Conservation (phyloP, 1,284 basidiomycete species). For the Ceratobasidium theobromae region DNA sequence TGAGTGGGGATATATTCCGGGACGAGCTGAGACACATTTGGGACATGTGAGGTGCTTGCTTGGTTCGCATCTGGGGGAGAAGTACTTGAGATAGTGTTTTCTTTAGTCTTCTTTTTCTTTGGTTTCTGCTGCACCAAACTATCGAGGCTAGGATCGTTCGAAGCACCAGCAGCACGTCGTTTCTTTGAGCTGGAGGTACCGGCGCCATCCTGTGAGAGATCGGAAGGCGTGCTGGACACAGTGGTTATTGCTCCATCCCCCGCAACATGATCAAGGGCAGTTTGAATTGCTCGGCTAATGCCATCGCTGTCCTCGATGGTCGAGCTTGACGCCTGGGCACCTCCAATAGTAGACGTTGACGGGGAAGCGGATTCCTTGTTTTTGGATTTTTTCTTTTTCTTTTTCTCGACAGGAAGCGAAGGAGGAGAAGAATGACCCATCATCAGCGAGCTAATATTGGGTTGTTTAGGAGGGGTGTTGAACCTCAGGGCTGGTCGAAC, state of each 20-base stretch:
- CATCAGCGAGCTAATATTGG: slow-evolving; percentile 1
- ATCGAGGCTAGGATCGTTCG: neutral
- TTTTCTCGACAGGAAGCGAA: neutral
- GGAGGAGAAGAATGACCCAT: slow-evolving; percentile 9
- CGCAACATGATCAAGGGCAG: slow-evolving; percentile 21
- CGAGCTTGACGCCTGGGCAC: neutral
- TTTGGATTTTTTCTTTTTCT: slow-evolving; percentile 3
- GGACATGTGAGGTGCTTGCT: neutral
- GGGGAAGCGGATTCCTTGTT: neutral
- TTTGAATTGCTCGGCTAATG: slow-evolving; percentile 25
- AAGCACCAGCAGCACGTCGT: neutral
- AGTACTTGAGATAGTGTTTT: neutral
- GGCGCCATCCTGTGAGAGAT: neutral
- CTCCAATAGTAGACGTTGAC: neutral
- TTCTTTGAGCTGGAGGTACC: slow-evolving; percentile 7
- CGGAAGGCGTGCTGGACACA: neutral
- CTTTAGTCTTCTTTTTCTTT: slow-evolving; percentile 21
- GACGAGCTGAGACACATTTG: neutral
- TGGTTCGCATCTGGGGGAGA: neutral
- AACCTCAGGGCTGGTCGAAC: slow-evolving; percentile 25
- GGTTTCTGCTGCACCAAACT: neutral
- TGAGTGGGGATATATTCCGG: neutral
- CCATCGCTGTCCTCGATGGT: neutral
- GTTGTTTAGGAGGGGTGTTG: slow-evolving; percentile 20
- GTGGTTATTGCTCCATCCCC: slow-evolving; percentile 14